Conservation (phyloP, 306 rosid genomes). For the Vigna radiata region DNA sequence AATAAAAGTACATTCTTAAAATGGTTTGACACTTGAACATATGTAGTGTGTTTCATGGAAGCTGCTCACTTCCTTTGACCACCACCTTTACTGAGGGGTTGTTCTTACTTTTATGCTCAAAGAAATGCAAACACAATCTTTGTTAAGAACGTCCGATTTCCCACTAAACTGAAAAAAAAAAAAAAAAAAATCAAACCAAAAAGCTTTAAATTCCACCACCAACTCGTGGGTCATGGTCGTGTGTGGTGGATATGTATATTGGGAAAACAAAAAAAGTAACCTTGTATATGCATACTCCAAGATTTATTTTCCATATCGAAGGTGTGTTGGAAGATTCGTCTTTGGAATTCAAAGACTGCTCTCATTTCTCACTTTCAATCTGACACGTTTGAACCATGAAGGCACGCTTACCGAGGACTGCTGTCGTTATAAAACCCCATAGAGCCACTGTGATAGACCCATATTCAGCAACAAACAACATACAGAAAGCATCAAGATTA, state of each 20-base stretch:
- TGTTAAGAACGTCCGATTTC: not conserved
- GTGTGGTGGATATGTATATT: slow-evolving; percentile 25
- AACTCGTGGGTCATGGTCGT: slow-evolving; percentile 44
- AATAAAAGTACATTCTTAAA: too few species aligned
- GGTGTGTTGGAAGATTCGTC: slow-evolving; percentile 11
- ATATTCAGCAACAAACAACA: not conserved
- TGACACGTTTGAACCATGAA: slow-evolving; percentile 61
- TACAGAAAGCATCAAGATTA: not conserved
- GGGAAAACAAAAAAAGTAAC: slow-evolving; percentile 26
- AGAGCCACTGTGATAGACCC: slow-evolving; percentile 1
- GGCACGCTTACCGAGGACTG: not conserved
- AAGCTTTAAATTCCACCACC: slow-evolving; percentile 69
- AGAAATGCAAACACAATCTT: not conserved
- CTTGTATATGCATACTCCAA: slow-evolving; percentile 29
- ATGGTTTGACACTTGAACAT: too few species aligned
- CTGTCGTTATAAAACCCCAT: slow-evolving; percentile 44
- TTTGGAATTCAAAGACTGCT: slow-evolving; percentile 55
- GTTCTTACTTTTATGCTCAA: slow-evolving; percentile 16
- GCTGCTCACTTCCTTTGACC: slow-evolving; percentile 74
- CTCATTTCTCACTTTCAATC: slow-evolving; percentile 34
- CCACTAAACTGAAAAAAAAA: not conserved
- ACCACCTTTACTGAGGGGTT: slow-evolving; percentile 8
- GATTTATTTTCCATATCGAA: slow-evolving; percentile 32
- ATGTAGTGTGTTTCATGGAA: slow-evolving; percentile 12
- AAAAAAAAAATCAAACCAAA: slow-evolving; percentile 33